These are phyloP conservation scores for Tetraselmis chui DNA, from an alignment of 139 green algal species.

Conservation along the genomic window DNA sequence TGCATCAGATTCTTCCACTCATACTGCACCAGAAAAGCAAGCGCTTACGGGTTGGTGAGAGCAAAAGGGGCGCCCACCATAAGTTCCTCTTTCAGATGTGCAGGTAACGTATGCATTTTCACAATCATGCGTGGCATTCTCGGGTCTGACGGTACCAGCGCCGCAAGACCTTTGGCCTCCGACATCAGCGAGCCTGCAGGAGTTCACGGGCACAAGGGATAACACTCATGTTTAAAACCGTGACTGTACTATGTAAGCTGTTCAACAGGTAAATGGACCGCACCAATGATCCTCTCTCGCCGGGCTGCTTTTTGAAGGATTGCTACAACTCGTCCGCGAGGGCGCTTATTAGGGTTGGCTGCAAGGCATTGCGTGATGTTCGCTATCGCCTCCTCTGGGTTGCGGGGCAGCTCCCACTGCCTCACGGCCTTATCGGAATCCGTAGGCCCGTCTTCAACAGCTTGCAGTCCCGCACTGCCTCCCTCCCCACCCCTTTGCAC, in stretches of 20 bases:
- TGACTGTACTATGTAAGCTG: too few relatives aligned
- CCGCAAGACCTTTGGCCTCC: neutral
- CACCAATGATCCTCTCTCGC: neutral
- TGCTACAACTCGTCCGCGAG: neutral
- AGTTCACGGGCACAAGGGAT: neutral
- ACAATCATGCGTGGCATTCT: conserved; percentile 25
- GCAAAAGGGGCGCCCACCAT: neutral
- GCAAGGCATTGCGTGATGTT: neutral
- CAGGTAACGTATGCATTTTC: conserved; percentile 3
- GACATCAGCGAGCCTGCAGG: neutral
- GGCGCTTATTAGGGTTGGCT: neutral
- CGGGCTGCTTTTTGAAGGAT: neutral
- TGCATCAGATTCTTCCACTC: too few relatives aligned
- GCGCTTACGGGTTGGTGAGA: too few relatives aligned
- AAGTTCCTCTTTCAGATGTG: neutral
- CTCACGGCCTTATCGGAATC: neutral
- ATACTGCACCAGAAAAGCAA: too few relatives aligned
- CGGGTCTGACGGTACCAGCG: conserved; percentile 22
- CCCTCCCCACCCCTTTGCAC: conserved; percentile 6
- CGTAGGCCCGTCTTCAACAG: neutral
- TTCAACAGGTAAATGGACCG: too few relatives aligned
- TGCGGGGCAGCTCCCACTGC: neutral
- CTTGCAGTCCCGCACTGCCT: neutral
- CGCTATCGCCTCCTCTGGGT: neutral
- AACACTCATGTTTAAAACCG: too few relatives aligned